Percentiles rank a stretch among this genome's conserved stretches.
phyloP scores from a whole-genome alignment of 139 green algal species.

The Ettlia oleoabundans region DNA sequence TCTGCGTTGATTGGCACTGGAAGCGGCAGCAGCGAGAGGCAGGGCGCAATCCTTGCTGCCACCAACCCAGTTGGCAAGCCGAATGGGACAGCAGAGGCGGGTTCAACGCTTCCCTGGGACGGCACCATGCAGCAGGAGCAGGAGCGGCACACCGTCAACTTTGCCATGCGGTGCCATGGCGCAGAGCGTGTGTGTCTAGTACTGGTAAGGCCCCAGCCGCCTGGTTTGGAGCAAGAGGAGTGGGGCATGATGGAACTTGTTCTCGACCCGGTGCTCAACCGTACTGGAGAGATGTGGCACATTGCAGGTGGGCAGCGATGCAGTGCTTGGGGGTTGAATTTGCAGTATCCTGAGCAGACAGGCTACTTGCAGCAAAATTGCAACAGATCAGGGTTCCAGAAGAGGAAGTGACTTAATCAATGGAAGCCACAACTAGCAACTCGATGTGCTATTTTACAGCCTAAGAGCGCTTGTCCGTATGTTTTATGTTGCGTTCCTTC shows the following conservation, averaged over 20 bases:
- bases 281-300: conserved; percentile 74
- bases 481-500: neutral
- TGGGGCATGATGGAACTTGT: conserved; percentile 53
- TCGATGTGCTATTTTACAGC: too few species aligned
- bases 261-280: conserved; percentile 64
- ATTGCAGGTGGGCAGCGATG: conserved; percentile 26
- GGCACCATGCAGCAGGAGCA: neutral
- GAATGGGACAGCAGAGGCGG: neutral
- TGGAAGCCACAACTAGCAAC: too few species aligned
- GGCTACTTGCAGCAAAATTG: too few species aligned
- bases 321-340: too few species aligned
- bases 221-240: conserved; percentile 2
- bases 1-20: conserved; percentile 24
- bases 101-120: too few species aligned
- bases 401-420: too few species aligned
- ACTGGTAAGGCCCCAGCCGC: conserved; percentile 26
- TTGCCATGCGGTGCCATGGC: conserved; percentile 63
- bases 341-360: too few species aligned
- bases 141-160: conserved; percentile 61
- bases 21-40: neutral
- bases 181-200: conserved; percentile 62
- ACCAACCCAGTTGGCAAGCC: too few species aligned
- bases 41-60: too few species aligned
- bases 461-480: too few species aligned
- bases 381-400: too few species aligned